phyloP scores from a whole-genome alignment of 352 stramenopile species.

The Pythium insidiosum region DNA sequence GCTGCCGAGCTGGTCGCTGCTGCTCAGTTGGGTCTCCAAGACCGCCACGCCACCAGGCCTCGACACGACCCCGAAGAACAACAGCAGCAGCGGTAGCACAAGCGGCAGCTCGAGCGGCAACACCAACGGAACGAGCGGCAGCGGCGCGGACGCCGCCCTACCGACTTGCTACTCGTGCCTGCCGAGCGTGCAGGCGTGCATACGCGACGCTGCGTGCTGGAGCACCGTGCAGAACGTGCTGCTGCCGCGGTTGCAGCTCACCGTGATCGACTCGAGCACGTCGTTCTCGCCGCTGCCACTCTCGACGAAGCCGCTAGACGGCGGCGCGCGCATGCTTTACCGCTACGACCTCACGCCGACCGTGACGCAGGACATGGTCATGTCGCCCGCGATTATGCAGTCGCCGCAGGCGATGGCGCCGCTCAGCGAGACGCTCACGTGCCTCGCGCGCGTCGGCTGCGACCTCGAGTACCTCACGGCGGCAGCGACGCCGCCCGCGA shows the following conservation, averaged over 20 bases:
- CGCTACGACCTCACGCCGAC: not conserved
- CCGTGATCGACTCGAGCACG: no score
- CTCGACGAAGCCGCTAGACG: not conserved
- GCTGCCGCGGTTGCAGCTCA: not conserved
- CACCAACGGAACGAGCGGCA: not conserved
- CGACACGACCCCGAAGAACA: no score
- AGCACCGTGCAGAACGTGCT: conserved; percentile 2
- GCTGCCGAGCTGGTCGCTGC: not conserved
- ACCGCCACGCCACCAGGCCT: no score
- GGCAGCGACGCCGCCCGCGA: conserved; percentile 8
- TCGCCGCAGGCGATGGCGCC: not conserved
- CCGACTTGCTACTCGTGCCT: conserved; percentile 7
- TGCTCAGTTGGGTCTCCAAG: not conserved
- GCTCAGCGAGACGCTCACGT: conserved; percentile 8
- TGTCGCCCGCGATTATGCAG: not conserved
- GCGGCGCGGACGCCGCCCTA: no score
- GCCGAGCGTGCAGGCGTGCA: conserved; percentile 7
- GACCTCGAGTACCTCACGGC: conserved; percentile 11
- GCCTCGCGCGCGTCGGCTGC: not conserved
- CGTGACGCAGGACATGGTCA: not conserved
- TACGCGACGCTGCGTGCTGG: conserved; percentile 9
- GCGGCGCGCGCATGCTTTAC: not conserved
- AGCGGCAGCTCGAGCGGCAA: not conserved
- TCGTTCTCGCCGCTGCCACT: not conserved
- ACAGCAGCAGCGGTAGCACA: not conserved